These are phyloP conservation scores for Fusarium sulawesiense DNA, from an alignment of 2,329 filamentous ascomycete species.

Conservation along the genomic window DNA sequence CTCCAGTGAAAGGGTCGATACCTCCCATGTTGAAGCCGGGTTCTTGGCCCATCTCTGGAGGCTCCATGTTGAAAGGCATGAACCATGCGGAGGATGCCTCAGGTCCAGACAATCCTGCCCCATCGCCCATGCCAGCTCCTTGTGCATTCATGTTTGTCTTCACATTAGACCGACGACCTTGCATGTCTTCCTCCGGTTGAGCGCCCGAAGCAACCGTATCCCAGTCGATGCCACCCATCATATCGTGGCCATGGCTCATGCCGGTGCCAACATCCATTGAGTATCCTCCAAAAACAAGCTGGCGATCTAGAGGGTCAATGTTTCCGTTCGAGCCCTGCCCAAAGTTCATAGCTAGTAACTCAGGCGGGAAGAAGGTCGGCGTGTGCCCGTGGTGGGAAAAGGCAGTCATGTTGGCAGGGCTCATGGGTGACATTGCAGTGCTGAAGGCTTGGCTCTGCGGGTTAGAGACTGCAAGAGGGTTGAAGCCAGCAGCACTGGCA, in stretches of 20 bases:
- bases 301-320: slow-evolving; percentile 77
- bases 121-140: slow-evolving; percentile 32
- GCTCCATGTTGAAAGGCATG: slow-evolving; percentile 91
- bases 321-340: slow-evolving; percentile 62
- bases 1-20: slow-evolving; percentile 61
- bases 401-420: slow-evolving; percentile 58
- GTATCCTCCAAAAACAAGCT: slow-evolving; percentile 81
- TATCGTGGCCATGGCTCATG: slow-evolving; percentile 51
- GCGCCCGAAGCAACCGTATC: slow-evolving; percentile 53
- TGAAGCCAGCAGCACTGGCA: slow-evolving; percentile 54
- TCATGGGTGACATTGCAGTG: slow-evolving; percentile 64
- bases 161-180: slow-evolving; percentile 45
- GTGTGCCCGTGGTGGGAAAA: slow-evolving; percentile 55
- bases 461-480: slow-evolving; percentile 56
- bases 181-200: slow-evolving; percentile 43
- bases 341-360: slow-evolving; percentile 66
- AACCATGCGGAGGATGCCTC: slow-evolving; percentile 82
- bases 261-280: slow-evolving; percentile 60
- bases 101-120: slow-evolving; percentile 47
- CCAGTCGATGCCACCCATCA: slow-evolving; percentile 60
- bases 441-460: slow-evolving; percentile 58
- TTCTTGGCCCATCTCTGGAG: slow-evolving; percentile 70
- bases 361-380: slow-evolving; percentile 60
- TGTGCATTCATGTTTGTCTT: slow-evolving; percentile 49
- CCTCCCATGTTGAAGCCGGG: slow-evolving; percentile 55